Evolutionary conservation across 305 asterid genomes (phyloP), one percentile per base, ranked within the genome.

Genomic region (Salvia sclarea): DNA sequence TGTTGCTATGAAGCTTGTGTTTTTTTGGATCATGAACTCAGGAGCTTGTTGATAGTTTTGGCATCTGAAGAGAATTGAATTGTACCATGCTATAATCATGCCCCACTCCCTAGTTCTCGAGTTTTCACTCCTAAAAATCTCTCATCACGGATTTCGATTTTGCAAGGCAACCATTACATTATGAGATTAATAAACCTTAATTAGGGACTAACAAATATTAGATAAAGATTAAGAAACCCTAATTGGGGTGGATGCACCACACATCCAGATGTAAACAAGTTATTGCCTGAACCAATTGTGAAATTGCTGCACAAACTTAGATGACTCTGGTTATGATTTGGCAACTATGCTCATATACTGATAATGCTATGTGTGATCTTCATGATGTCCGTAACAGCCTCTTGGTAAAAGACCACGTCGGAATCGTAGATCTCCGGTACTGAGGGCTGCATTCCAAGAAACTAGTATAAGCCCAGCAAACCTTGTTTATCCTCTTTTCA

Each of bases 401-500:
- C 64, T 94, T 60, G 80, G 73, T 66, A 81, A 87, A 68, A 78
- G 97, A 28, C 99, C 97, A 5, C 96, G 96, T 62, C 82, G 98
- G 76, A 94, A 94, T 74, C 97, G 98, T 69, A 84, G 78, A 68
- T 79, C 96, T 13, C 85, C 93, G 1, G 85, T 79, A 12, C 21
- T 86, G 72, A 86, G 99, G 78, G 84, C 92, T 68, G 96, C 99
- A 67, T 86, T 94, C 72, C 96, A 91, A 68, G 99, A 94, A 79
- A 89, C 97, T 43, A 86, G 75, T 66, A 66, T 91, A 73, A 87
- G 91, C 80, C 97, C 97, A 33, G 91, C 96, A 28, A 94, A 91
- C 82, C 84, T 94, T 64, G 97, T 94, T 63, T 94, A 94, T 84
- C 99, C 97, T 45, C 96, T 94, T 71, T 94, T 94, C 80, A 87